Evolutionary conservation across 2,329 filamentous ascomycete species (phyloP).

Genomic region (Helminthosporium solani): DNA sequence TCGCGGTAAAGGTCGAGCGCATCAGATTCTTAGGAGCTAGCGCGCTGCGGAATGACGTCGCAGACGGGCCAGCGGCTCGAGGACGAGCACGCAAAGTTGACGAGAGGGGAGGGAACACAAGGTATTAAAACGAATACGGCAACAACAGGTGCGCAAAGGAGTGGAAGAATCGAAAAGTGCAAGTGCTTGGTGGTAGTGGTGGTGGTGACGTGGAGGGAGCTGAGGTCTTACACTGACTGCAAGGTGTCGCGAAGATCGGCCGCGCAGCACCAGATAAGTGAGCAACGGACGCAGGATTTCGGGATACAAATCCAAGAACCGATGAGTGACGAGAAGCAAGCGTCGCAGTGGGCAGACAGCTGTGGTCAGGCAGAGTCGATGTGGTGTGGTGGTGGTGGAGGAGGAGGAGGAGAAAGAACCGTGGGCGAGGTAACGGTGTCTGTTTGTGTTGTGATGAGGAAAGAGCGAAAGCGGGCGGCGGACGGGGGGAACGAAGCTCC

Average conservation of each 20-base stretch:
- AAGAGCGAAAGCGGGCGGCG: slow-evolving; percentile 2
- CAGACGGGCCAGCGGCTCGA: slow-evolving; percentile 17
- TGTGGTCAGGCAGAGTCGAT: too few relatives aligned
- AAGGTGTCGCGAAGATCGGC: slow-evolving; percentile 31
- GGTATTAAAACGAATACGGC: slow-evolving; percentile 36
- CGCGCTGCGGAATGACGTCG: slow-evolving; percentile 35
- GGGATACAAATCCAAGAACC: slow-evolving; percentile 24
- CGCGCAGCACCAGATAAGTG: slow-evolving; percentile 23
- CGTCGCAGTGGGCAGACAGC: slow-evolving; percentile 18
- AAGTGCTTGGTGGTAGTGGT: not conserved
- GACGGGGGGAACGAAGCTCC: slow-evolving; percentile 7
- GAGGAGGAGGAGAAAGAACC: slow-evolving; percentile 4
- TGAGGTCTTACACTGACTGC: slow-evolving; percentile 1
- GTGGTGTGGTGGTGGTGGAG: not conserved
- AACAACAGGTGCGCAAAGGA: slow-evolving; percentile 35
- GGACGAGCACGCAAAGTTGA: slow-evolving; percentile 18
- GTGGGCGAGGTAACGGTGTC: not conserved
- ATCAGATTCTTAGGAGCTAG: slow-evolving; percentile 30
- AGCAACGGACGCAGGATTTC: slow-evolving; percentile 18
- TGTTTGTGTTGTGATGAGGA: slow-evolving; percentile 5
- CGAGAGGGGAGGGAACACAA: slow-evolving; percentile 13
- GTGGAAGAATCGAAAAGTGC: slow-evolving; percentile 37
- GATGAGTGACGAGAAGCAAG: slow-evolving; percentile 21
- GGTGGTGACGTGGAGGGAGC: slow-evolving; percentile 15
- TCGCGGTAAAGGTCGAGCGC: slow-evolving; percentile 35